Base-by-base conservation (phyloP, 192 early-diverging fungal species). In the Fimicolochytrium jonesii region DNA sequence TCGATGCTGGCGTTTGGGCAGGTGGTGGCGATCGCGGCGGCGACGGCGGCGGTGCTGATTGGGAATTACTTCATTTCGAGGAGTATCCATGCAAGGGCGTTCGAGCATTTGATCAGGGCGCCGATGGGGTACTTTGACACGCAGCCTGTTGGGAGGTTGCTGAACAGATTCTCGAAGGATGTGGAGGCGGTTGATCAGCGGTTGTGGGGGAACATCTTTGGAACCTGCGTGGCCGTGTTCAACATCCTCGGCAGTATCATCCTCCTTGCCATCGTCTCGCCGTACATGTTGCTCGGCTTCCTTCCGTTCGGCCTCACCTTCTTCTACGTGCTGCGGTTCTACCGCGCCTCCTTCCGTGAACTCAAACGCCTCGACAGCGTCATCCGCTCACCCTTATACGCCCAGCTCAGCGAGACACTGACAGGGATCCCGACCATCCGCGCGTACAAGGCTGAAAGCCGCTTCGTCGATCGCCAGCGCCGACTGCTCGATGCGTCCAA, bases 311-410 rank as follows among this genome's bases (percentile, higher is more conserved):
- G 37, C 22, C 41, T 67, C 22, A 5, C 66, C 15, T 68, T 64
- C 52, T 59, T 49, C 44, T 61, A 42, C 51, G 20, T 73, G 6
- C 66, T 70, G 30, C 26, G 53, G 9, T 64, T 66, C 29, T 80
- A 74, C 64, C 70, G 74, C 33, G 43, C 56, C 3, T 69, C 60
- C 42, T 51, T 41, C 48, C 66, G 71, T n/a, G 74, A 77, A 53
- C 66, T 80, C 50, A 77, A 91, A 62, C 86, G 90, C 23, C 69
- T 93, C 5, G 88, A 88, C 44, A 86, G 87, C 6, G 80, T 88
- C 26, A 65, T 85, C 20, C 75, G 86, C 26, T 88, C 88, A 1
- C 89, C 92, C 0, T 72, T 97, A 1, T 71, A 81, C 78, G 59
- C 82, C 67, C 69, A 77, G 75, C 37, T 90, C 76, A 64, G 66